Conservation (phyloP, 495 filamentous ascomycete species). For the Daldinia bambusicola region DNA sequence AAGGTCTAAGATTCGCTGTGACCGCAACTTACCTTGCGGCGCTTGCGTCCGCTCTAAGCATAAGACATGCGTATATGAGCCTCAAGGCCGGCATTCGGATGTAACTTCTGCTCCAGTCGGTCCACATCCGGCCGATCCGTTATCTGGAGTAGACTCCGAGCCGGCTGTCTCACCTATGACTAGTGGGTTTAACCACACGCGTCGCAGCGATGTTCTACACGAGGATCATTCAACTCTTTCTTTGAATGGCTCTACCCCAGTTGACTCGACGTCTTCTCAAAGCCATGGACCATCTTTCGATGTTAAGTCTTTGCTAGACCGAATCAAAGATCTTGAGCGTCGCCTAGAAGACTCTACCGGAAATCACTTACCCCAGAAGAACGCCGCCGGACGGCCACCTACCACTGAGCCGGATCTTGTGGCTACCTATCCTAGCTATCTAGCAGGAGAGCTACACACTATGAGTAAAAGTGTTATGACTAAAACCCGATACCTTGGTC, state of each 20-base stretch:
- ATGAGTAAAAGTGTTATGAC: constrained; percentile 44
- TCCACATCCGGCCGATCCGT: constrained; percentile 16
- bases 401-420: constrained; percentile 16
- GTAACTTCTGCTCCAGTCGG: constrained; percentile 12
- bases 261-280: constrained; percentile 30
- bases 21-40: constrained; percentile 61
- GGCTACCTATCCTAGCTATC: constrained; percentile 36
- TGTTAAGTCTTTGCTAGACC: constrained; percentile 32
- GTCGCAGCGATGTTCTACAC: constrained; percentile 25
- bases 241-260: constrained; percentile 28
- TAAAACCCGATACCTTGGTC: constrained; percentile 63
- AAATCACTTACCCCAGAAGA: constrained; percentile 1
- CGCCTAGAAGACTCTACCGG: constrained; percentile 39
- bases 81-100: constrained; percentile 34
- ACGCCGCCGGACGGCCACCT: neutral
- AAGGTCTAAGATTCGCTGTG: constrained; percentile 66
- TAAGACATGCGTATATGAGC: constrained; percentile 57
- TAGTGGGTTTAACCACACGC: constrained; percentile 7
- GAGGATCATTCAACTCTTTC: constrained; percentile 30
- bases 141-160: constrained; percentile 8
- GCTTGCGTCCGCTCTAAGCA: constrained; percentile 61
- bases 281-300: constrained; percentile 26
- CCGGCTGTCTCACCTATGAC: constrained; percentile 12
- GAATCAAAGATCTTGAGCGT: constrained; percentile 44
- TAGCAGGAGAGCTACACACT: constrained; percentile 31